phyloP scores from a whole-genome alignment of 1,139 yeast species.

The Scheffersomyces stambukii region DNA sequence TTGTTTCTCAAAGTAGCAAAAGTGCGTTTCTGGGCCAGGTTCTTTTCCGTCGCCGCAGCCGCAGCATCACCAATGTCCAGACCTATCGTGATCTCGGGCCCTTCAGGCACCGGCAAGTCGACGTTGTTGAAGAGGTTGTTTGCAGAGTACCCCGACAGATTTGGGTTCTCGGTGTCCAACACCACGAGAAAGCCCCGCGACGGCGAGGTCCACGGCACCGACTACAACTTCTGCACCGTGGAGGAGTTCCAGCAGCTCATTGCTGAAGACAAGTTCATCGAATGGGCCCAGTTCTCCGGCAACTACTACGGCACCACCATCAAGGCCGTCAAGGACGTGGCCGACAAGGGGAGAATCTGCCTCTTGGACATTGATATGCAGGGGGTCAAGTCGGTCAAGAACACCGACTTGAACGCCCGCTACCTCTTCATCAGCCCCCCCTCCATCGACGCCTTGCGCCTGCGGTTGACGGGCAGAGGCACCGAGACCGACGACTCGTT shows the following conservation, averaged over 20 bases:
- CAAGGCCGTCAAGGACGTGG: slow-evolving; percentile 76
- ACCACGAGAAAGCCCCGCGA: slow-evolving; percentile 90
- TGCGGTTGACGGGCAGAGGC: slow-evolving; percentile 82
- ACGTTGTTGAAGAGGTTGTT: slow-evolving; percentile 85
- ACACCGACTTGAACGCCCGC: slow-evolving; percentile 76
- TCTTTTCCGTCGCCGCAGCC: too few relatives aligned
- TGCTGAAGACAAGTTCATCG: slow-evolving; percentile 73
- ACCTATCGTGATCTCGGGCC: slow-evolving; percentile 95
- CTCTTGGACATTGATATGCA: slow-evolving; percentile 98
- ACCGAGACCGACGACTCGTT: slow-evolving; percentile 88
- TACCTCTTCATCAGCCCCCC: slow-evolving; percentile 92
- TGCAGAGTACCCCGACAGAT: slow-evolving; percentile 81
- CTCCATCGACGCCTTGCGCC: slow-evolving; percentile 67
- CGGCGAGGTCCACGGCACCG: slow-evolving; percentile 86
- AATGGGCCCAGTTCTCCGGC: slow-evolving; percentile 98
- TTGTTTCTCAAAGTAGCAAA: too few relatives aligned
- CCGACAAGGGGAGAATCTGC: slow-evolving; percentile 64
- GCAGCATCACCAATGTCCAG: slow-evolving; percentile 35
- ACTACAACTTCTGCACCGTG: slow-evolving; percentile 80
- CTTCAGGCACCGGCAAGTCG: slow-evolving; percentile 96
- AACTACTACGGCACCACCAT: slow-evolving; percentile 94
- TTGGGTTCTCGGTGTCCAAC: slow-evolving; percentile 93
- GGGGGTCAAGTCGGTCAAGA: slow-evolving; percentile 91
- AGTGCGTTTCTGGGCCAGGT: too few relatives aligned
- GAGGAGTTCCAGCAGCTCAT: slow-evolving; percentile 77